Conservation (phyloP, 2,329 filamentous ascomycete genomes). For the Trematosphaeria pertusa region DNA sequence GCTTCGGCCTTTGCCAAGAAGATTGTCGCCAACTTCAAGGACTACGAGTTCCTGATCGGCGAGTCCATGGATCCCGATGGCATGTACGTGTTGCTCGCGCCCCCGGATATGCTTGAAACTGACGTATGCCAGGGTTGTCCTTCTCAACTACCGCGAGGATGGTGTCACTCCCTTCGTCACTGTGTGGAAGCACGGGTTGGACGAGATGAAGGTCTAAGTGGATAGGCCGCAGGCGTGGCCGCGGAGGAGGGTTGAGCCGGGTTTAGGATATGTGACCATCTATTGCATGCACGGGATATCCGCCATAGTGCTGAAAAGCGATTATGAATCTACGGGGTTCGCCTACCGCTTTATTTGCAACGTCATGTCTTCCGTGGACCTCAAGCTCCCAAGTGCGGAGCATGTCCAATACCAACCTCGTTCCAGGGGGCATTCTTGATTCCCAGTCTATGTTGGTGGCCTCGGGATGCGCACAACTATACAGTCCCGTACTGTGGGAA, state of each 20-base stretch:
- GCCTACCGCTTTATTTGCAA: no score
- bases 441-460: no score
- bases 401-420: no score
- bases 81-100: conserved; percentile 89
- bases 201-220: conserved; percentile 85
- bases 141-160: conserved; percentile 98
- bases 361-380: no score
- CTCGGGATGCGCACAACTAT: no score
- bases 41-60: conserved; percentile 94
- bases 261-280: conserved; percentile 41
- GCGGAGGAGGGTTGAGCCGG: conserved; percentile 28
- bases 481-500: no score
- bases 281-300: conserved; percentile 48
- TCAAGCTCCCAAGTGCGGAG: no score
- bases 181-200: conserved; percentile 94
- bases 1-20: conserved; percentile 80
- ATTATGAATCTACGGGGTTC: conserved; percentile 42
- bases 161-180: conserved; percentile 88
- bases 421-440: no score
- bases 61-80: conserved; percentile 91
- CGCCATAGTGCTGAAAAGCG: conserved; percentile 42
- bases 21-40: conserved; percentile 86
- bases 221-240: conserved; percentile 7
- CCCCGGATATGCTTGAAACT: no score
- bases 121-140: conserved; percentile 70